Percentiles rank a stretch among this genome's conserved stretches.
Evolutionary conservation across 1,284 basidiomycete species (phyloP).

Genomic region (Trichosporon sp.): DNA sequence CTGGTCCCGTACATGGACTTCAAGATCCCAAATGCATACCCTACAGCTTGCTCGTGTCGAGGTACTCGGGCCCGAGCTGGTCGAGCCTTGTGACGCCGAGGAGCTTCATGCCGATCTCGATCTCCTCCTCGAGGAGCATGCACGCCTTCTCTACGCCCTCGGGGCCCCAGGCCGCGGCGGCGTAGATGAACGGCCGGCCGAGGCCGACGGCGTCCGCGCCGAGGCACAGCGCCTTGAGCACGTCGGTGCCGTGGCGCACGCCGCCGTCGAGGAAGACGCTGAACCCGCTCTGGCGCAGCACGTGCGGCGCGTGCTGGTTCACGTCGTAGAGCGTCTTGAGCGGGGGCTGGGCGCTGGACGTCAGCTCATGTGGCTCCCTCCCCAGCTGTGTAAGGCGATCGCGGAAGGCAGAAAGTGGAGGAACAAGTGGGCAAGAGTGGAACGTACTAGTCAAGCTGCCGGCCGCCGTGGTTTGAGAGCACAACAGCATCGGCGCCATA

Average conservation of each 20-base stretch:
- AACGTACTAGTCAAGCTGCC: constrained; percentile 33
- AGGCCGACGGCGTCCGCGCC: constrained; percentile 83
- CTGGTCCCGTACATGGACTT: background rate
- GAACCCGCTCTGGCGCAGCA: constrained; percentile 57
- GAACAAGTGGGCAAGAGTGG: background rate
- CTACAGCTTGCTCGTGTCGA: constrained; percentile 30
- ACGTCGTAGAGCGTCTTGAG: constrained; percentile 68
- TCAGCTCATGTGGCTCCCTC: background rate
- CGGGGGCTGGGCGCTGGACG: constrained; percentile 56
- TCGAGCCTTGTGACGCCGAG: constrained; percentile 66
- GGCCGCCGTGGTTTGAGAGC: constrained; percentile 51
- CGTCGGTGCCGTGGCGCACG: constrained; percentile 75
- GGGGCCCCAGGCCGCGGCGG: constrained; percentile 78
- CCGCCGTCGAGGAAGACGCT: constrained; percentile 83
- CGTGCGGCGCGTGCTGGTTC: constrained; percentile 63
- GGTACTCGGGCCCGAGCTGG: constrained; percentile 44
- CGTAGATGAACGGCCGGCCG: constrained; percentile 79
- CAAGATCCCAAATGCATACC: background rate
- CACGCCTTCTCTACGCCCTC: constrained; percentile 67
- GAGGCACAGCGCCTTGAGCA: constrained; percentile 81
- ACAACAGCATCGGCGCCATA: constrained; percentile 50
- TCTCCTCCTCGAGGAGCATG: constrained; percentile 67
- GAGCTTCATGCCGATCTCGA: constrained; percentile 70
- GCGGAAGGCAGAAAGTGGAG: background rate
- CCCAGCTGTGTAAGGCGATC: background rate